Evolutionary conservation across 805 yeast genomes (phyloP), one percentile per base, ranked within the genome.

Genomic region (Starmera dryadoides): DNA sequence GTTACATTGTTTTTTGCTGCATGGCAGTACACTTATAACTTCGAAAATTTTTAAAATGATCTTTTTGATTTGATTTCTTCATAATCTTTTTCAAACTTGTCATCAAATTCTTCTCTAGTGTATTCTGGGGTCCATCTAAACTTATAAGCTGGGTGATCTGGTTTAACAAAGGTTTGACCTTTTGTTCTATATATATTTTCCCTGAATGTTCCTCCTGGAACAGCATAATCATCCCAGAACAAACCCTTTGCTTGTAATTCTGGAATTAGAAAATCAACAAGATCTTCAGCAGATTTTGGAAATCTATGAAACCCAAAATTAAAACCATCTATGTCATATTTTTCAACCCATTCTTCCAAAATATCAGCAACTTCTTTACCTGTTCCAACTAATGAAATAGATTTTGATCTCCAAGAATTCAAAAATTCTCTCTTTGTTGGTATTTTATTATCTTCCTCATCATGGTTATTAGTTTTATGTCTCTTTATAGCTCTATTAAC

Each of bases 261-360:
- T 9, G 72, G 71, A 18, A 66, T 19, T 33, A 67, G 49, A 19
- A 48, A 42, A 16, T 67, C 62, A 15, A 65, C 63, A 17, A 67
- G 42, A 16, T 68, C 71, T 43, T 64, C 66, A 39, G 60, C 61
- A 9, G 62, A 44, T 10, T 60, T 63, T 16, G 73, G 73, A 9
- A 53, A 44, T 10, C 60, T 46, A 4, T 67, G 59, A 44, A 65
- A 58, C 3, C 65, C 60, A 33, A 68, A 53, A 40, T 68, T 68
- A 46, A 69, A 68, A 2, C 73, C 73, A 42, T 68, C 73, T 15
- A 67, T 59, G 33, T 58, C 67, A 10, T 65, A 56, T 14, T 56
- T 49, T 17, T 63, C 66, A 6, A 63, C 63, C 70, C 70, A 68
- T 40, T 53, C 43, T 42, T 65, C 67, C 26, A 67, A 52, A 34